phyloP scores from a whole-genome alignment of 192 early-diverging fungal species.

The Obelidium mucronatum region DNA sequence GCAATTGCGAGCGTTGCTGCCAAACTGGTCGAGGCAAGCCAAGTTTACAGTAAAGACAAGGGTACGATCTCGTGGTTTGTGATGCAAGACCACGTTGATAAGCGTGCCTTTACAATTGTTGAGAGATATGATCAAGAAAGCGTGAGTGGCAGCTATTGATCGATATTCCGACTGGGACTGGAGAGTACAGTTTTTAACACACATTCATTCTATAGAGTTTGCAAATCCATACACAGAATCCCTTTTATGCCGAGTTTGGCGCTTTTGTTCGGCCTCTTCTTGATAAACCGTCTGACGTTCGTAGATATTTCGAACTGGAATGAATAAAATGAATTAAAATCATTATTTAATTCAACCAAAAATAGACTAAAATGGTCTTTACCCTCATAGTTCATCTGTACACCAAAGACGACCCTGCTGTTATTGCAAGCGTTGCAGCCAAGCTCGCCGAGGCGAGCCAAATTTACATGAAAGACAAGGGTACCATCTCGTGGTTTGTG shows the following conservation, averaged over 20 bases:
- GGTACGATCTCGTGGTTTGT: constrained; percentile 30
- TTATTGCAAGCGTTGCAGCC: neutral
- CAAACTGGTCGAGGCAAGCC: constrained; percentile 34
- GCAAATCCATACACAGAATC: constrained; percentile 20
- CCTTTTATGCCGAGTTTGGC: constrained; percentile 22
- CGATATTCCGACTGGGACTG: neutral
- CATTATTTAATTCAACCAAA: too few species aligned
- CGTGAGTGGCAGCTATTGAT: neutral
- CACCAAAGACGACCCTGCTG: constrained; percentile 28
- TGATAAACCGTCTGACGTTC: constrained; percentile 29
- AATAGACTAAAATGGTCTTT: constrained; percentile 26
- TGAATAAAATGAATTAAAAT: too few species aligned
- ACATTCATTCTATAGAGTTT: neutral
- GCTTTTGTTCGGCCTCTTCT: constrained; percentile 13
- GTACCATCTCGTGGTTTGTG: constrained; percentile 26
- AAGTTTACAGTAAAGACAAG: constrained; percentile 30
- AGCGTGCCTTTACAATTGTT: constrained; percentile 36
- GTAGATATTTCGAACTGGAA: constrained; percentile 23
- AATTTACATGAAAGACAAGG: constrained; percentile 28
- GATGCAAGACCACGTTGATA: constrained; percentile 31
- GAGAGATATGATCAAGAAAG: constrained; percentile 30
- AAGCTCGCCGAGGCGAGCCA: constrained; percentile 22
- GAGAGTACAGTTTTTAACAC: neutral
- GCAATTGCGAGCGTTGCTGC: constrained; percentile 9
- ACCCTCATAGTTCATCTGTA: constrained; percentile 35